These are phyloP conservation scores for Hypoxylon sp. DNA, from an alignment of 2,329 filamentous ascomycete genomes.

Conservation along the genomic window DNA sequence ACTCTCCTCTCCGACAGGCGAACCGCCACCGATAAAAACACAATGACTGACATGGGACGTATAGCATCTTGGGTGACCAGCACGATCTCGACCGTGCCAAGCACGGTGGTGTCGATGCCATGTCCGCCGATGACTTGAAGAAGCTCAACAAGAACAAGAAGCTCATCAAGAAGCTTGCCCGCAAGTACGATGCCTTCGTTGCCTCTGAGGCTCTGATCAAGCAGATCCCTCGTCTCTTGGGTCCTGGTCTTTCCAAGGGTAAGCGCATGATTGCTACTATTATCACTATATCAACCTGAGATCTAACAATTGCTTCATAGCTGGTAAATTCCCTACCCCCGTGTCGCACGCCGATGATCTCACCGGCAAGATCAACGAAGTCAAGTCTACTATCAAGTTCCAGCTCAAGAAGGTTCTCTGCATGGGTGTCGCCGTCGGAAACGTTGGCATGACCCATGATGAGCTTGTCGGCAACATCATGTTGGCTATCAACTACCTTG, in stretches of 20 bases:
- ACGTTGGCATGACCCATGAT: conserved; percentile 96
- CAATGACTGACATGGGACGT: conserved; percentile 13
- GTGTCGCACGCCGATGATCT: conserved; percentile 98
- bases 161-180: conserved; percentile 99
- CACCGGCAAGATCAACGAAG: conserved; percentile 93
- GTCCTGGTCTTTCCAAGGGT: conserved; percentile 98
- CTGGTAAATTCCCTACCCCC: conserved; percentile 99
- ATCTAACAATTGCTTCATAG: conserved; percentile 56
- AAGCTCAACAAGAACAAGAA: conserved; percentile 99
- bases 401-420: conserved; percentile 99
- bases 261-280: conserved; percentile 46
- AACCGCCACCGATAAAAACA: background rate
- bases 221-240: conserved; percentile 99
- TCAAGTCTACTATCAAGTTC: conserved; percentile 99
- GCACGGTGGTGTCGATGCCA: conserved; percentile 97
- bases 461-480: conserved; percentile 99
- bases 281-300: background rate
- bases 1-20: background rate
- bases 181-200: conserved; percentile 99
- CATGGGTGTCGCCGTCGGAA: conserved; percentile 99
- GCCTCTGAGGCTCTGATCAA: conserved; percentile 98
- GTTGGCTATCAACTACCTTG: conserved; percentile 99
- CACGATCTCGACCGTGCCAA: conserved; percentile 99
- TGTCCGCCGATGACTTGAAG: conserved; percentile 99
- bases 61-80: conserved; percentile 71